phyloP scores from a whole-genome alignment of 164 flowering plant species.

The Vitis vinifera region ASM3070453v1 NC_081811.1:11812001-11812500 shows the following conservation, averaged over 20 bases:
- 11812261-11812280: constrained; percentile 57
- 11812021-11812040: too few species aligned
- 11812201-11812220: constrained; percentile 22
- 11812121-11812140: background rate
- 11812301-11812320: constrained; percentile 70
- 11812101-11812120: background rate
- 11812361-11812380: constrained; percentile 27
- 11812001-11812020: too few species aligned
- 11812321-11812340: constrained; percentile 63
- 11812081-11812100: background rate
- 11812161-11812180: background rate
- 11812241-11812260: constrained; percentile 47
- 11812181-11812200: constrained; percentile 30
- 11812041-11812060: too few species aligned
- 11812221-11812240: constrained; percentile 28
- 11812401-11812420: constrained; percentile 10
- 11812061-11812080: background rate
- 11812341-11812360: constrained; percentile 47
- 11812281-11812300: constrained; percentile 67
- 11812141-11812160: background rate
- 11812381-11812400: constrained; percentile 74
- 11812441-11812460: background rate
- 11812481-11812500: constrained; percentile 21
- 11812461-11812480: background rate
- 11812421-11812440: background rate